These are phyloP conservation scores for Reticulascus tulasneorum DNA, from an alignment of 2,329 filamentous ascomycete genomes.

Conservation along the genomic window DNA sequence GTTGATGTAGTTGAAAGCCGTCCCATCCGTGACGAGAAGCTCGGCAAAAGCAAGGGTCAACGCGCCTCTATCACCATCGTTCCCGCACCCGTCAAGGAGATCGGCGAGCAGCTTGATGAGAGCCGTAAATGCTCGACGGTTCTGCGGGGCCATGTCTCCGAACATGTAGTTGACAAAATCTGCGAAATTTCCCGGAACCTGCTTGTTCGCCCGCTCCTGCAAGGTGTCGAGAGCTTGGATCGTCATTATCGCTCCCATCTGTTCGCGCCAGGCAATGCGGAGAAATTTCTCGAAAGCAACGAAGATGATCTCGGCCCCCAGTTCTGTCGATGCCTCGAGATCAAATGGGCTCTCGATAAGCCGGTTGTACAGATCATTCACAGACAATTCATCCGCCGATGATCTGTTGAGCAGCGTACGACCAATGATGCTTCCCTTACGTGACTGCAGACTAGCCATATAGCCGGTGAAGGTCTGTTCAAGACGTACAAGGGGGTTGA, in stretches of 20 bases:
- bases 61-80: conserved; percentile 85
- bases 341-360: conserved; percentile 80
- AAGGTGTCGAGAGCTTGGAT: conserved; percentile 66
- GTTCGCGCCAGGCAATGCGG: conserved; percentile 79
- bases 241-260: conserved; percentile 81
- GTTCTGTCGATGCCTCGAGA: conserved; percentile 69
- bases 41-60: conserved; percentile 87
- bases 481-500: conserved; percentile 66
- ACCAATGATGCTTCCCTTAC: conserved; percentile 83
- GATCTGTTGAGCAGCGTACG: conserved; percentile 67
- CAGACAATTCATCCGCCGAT: conserved; percentile 69
- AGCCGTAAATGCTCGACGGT: conserved; percentile 72
- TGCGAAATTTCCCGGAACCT: conserved; percentile 68
- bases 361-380: conserved; percentile 88
- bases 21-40: conserved; percentile 72
- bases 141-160: conserved; percentile 64
- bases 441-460: conserved; percentile 73
- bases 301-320: conserved; percentile 80
- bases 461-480: conserved; percentile 86
- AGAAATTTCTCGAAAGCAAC: conserved; percentile 93
- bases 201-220: conserved; percentile 63
- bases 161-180: conserved; percentile 65
- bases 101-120: conserved; percentile 84
- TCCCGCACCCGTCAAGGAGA: conserved; percentile 82
- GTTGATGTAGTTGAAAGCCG: conserved; percentile 80